Conservation (phyloP, 2,329 filamentous ascomycete species). For the Xylariaceae sp. region DNA sequence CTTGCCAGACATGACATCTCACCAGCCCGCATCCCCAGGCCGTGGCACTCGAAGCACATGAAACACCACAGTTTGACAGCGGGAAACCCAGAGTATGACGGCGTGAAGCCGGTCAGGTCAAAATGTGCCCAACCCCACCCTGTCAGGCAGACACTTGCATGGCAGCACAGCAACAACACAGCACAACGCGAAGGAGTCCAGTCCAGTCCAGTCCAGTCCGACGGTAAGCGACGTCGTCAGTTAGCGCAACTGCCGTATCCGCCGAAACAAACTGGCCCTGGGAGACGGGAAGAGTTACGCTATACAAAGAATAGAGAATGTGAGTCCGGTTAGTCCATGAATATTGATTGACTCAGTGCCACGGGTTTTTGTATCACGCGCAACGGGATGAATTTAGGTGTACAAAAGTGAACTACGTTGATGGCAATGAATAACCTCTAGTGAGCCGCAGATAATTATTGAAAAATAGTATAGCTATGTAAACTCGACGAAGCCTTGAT, state of each 20-base stretch:
- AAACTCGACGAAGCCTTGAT: background rate
- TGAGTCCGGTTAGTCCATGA: too few relatives aligned
- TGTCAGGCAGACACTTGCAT: background rate
- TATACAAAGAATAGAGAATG: too few relatives aligned
- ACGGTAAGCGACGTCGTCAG: slow-evolving; percentile 2
- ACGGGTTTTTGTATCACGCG: too few relatives aligned
- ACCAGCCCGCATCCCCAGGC: background rate
- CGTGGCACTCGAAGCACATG: background rate
- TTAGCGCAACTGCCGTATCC: background rate
- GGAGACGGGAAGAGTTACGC: too few relatives aligned
- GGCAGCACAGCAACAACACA: background rate
- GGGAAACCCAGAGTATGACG: background rate
- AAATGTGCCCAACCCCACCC: background rate
- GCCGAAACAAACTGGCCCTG: background rate
- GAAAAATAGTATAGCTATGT: background rate
- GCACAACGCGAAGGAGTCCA: background rate
- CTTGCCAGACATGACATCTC: background rate
- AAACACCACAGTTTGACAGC: background rate
- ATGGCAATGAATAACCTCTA: background rate
- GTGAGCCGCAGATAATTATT: background rate
- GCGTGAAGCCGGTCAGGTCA: background rate
- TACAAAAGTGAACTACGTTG: too few relatives aligned
- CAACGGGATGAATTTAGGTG: too few relatives aligned
- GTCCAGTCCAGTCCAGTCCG: background rate
- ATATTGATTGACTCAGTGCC: too few relatives aligned